Evolutionary conservation across 768 basidiomycete genomes (phyloP).

Genomic region (Pleurotus tuoliensis): DNA sequence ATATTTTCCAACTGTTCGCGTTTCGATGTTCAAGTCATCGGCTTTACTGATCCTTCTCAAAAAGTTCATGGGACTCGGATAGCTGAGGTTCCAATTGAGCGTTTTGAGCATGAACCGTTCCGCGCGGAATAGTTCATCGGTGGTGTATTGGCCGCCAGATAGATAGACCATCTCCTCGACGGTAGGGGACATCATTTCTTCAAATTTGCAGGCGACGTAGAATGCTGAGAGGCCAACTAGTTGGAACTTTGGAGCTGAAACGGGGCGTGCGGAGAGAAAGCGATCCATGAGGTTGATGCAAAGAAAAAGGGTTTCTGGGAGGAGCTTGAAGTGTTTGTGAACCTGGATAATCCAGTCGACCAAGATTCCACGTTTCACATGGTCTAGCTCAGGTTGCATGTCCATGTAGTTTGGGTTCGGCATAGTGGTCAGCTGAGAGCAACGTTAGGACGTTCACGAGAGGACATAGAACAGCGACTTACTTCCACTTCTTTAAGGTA

Average conservation of each 20-base stretch:
- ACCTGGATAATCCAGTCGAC: conserved; percentile 94
- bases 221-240: conserved; percentile 87
- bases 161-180: conserved; percentile 77
- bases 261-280: conserved; percentile 65
- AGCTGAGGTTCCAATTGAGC: conserved; percentile 81
- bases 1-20: conserved; percentile 87
- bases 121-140: conserved; percentile 81
- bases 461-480: conserved; percentile 7
- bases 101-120: conserved; percentile 87
- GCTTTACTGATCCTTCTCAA: conserved; percentile 89
- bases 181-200: conserved; percentile 88
- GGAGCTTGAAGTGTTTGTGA: conserved; percentile 78
- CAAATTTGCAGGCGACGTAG: conserved; percentile 87
- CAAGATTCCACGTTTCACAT: conserved; percentile 86
- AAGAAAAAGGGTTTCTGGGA: conserved; percentile 90
- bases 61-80: conserved; percentile 88
- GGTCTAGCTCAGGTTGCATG: conserved; percentile 75
- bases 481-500: conserved; percentile 87
- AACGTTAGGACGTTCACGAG: conserved; percentile 7
- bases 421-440: conserved; percentile 60
- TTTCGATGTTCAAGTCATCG: conserved; percentile 84
- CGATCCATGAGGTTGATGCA: conserved; percentile 83
- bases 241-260: conserved; percentile 83
- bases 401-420: conserved; percentile 86
- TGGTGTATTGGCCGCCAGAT: conserved; percentile 71